Percentiles rank a stretch among this genome's conserved stretches.
These are phyloP conservation scores for Phytopythium kandeliae DNA, from an alignment of 352 stramenopile genomes.

Conservation along the genomic window DNA sequence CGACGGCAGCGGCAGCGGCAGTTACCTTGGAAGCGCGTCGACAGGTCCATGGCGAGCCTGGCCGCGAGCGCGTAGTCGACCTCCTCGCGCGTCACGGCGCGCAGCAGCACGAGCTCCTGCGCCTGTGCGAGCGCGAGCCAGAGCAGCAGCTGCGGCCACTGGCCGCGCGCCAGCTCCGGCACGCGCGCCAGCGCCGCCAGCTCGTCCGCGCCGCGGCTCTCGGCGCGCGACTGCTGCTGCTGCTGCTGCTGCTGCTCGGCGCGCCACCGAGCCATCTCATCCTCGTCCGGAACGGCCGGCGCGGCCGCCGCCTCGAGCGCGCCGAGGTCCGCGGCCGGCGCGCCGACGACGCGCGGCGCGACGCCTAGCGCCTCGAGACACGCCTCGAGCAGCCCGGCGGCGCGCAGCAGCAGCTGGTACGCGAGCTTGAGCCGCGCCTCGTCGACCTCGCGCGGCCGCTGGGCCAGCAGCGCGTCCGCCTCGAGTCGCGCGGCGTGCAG, in stretches of 20 bases:
- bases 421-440: conserved; percentile 65
- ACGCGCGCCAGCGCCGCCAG: conserved; percentile 39
- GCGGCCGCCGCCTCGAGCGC: background rate
- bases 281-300: conserved; percentile 23
- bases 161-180: conserved; percentile 44
- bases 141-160: conserved; percentile 39
- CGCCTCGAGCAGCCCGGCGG: conserved; percentile 43
- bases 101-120: conserved; percentile 60
- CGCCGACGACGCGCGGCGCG: conserved; percentile 23
- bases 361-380: conserved; percentile 39
- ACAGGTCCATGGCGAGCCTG: conserved; percentile 56
- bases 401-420: conserved; percentile 60
- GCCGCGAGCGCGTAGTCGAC: conserved; percentile 65
- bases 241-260: conserved; percentile 29
- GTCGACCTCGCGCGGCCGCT: conserved; percentile 35
- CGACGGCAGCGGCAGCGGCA: too few species aligned
- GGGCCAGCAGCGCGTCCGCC: conserved; percentile 32
- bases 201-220: conserved; percentile 9
- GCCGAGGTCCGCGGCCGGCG: conserved; percentile 20
- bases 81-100: conserved; percentile 46
- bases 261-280: conserved; percentile 52
- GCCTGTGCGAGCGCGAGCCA: conserved; percentile 59
- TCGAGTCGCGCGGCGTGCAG: conserved; percentile 36
- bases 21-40: conserved; percentile 38
- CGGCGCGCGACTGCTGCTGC: background rate